Conservation (phyloP, 352 stramenopile species). For the Globisporangium recalcitrans region DNA sequence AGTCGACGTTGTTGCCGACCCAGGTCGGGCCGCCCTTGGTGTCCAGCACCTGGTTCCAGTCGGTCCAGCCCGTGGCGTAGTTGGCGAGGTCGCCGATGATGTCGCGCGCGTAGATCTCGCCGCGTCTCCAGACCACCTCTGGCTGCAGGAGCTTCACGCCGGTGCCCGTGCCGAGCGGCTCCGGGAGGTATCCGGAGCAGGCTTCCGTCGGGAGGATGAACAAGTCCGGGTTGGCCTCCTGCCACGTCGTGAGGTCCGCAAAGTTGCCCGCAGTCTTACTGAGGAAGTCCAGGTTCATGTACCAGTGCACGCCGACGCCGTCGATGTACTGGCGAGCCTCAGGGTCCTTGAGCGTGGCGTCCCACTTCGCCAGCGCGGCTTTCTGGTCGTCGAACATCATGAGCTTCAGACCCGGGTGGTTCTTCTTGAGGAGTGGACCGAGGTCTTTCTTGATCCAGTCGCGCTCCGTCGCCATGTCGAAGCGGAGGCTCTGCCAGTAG, state of each 20-base stretch:
- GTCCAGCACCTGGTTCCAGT: conserved; percentile 89
- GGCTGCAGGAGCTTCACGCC: conserved; percentile 40
- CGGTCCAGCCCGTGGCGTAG: conserved; percentile 72
- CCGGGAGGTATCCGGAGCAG: conserved; percentile 60
- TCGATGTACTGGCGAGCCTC: conserved; percentile 69
- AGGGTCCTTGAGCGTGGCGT: conserved; percentile 36
- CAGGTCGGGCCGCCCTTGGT: conserved; percentile 69
- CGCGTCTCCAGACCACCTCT: conserved; percentile 52
- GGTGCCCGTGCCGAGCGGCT: conserved; percentile 40
- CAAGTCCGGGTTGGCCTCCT: conserved; percentile 52
- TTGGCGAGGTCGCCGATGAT: conserved; percentile 85
- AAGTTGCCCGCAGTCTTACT: conserved; percentile 41
- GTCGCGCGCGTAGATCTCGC: conserved; percentile 76
- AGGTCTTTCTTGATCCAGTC: conserved; percentile 80
- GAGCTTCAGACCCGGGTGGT: conserved; percentile 79
- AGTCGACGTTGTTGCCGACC: conserved; percentile 58
- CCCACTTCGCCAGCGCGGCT: conserved; percentile 38
- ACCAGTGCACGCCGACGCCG: conserved; percentile 86
- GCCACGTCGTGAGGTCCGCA: conserved; percentile 40
- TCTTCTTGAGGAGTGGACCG: conserved; percentile 49
- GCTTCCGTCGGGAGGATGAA: conserved; percentile 84
- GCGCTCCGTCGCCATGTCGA: conserved; percentile 33
- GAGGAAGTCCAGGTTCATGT: conserved; percentile 62
- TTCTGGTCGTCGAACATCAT: conserved; percentile 86
- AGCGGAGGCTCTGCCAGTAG: conserved; percentile 53